A percentile compares a stretch with the other conserved stretches of the same genome.
phyloP scores from a whole-genome alignment of 1,139 yeast species.

The Zygosaccharomyces pseudobailii region DNA sequence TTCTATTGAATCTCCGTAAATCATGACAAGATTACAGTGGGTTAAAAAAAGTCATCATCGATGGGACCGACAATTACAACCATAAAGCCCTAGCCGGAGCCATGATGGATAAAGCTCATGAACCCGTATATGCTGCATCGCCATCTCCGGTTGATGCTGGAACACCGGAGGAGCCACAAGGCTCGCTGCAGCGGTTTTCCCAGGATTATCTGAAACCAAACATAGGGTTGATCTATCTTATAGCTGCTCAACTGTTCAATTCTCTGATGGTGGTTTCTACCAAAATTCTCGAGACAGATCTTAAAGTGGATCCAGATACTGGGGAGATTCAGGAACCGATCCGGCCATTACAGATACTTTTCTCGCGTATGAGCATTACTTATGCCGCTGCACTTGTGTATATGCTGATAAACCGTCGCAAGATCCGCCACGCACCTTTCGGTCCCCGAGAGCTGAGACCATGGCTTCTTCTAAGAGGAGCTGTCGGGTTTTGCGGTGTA shows the following conservation, averaged over 20 bases:
- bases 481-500: constrained; percentile 74
- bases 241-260: constrained; percentile 63
- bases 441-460: constrained; percentile 62
- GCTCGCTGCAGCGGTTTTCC: constrained; percentile 9
- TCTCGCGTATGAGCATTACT: constrained; percentile 73
- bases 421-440: constrained; percentile 57
- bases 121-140: background rate
- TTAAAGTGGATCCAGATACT: constrained; percentile 9
- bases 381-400: constrained; percentile 51
- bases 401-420: constrained; percentile 43
- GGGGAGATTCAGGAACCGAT: constrained; percentile 33
- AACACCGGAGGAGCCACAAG: background rate
- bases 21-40: background rate
- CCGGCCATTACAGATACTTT: constrained; percentile 72
- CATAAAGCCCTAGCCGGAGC: background rate
- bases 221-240: constrained; percentile 41
- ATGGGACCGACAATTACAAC: background rate
- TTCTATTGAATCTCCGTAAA: background rate
- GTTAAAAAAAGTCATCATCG: background rate
- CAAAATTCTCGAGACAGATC: constrained; percentile 63
- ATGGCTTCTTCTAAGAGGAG: constrained; percentile 57
- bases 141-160: background rate
- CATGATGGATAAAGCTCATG: constrained; percentile 1
- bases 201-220: constrained; percentile 26
- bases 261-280: constrained; percentile 73